These are phyloP conservation scores for Neurospora sp. DNA, from an alignment of 2,329 filamentous ascomycete species.

Conservation along the genomic window DNA sequence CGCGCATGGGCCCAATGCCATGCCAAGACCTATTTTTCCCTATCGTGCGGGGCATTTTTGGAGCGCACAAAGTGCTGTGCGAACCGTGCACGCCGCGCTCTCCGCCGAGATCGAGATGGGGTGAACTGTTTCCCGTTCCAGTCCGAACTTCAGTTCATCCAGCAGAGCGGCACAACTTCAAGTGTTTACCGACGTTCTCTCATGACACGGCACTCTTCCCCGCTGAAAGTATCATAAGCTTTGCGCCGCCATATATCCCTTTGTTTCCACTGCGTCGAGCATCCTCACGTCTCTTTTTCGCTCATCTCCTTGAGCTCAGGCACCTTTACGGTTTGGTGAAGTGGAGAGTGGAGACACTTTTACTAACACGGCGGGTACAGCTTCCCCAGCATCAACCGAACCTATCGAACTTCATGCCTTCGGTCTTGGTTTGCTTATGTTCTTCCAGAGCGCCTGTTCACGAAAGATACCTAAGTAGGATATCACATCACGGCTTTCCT, in stretches of 20 bases:
- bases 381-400: background rate
- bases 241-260: background rate
- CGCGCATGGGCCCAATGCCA: conserved; percentile 1
- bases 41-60: background rate
- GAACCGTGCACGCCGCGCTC: background rate
- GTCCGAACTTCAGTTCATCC: background rate
- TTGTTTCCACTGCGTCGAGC: background rate
- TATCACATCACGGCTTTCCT: background rate
- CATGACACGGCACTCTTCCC: background rate
- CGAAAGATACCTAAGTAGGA: background rate
- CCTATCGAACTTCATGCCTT: background rate
- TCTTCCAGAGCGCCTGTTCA: background rate
- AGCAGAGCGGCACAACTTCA: background rate
- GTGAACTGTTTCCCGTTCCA: background rate
- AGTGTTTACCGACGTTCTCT: background rate
- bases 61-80: background rate
- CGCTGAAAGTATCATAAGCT: no score
- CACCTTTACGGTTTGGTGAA: background rate
- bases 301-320: background rate
- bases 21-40: background rate
- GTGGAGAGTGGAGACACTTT: background rate
- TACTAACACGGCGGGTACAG: background rate
- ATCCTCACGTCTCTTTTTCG: background rate
- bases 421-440: background rate
- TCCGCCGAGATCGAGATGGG: background rate